These are phyloP conservation scores for Tilletia setariae DNA, from an alignment of 1,284 basidiomycete species.

Conservation along the genomic window DNA sequence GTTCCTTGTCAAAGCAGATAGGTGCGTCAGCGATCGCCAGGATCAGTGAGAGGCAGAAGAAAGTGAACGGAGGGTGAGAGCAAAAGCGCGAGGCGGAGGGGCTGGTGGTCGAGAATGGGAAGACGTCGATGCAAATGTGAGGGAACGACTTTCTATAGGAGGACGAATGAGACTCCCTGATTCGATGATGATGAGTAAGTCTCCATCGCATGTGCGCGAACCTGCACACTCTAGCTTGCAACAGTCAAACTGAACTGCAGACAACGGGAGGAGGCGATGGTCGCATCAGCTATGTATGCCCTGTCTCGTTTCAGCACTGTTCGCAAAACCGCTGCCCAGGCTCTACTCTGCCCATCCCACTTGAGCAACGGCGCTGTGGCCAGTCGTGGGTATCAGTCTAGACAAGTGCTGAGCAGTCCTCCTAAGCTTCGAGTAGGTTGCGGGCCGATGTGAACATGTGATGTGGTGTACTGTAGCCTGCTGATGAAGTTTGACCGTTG, in stretches of 20 bases:
- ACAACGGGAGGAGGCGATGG: too few relatives aligned
- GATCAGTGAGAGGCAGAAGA: conserved; percentile 11
- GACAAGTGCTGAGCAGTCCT: too few relatives aligned
- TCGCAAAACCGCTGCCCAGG: too few relatives aligned
- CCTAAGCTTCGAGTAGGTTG: too few relatives aligned
- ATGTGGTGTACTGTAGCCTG: neutral
- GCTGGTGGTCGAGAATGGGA: neutral
- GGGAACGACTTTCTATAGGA: neutral
- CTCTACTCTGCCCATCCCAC: neutral
- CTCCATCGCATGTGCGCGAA: too few relatives aligned
- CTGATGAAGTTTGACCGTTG: too few relatives aligned
- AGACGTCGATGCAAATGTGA: neutral
- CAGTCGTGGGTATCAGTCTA: neutral
- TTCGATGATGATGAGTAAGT: neutral
- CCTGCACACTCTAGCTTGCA: too few relatives aligned
- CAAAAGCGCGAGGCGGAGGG: neutral
- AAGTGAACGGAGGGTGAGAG: conserved; percentile 5
- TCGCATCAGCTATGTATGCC: too few relatives aligned
- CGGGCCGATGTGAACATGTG: neutral
- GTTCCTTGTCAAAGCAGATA: neutral
- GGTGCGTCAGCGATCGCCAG: conserved; percentile 15
- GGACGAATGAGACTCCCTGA: neutral
- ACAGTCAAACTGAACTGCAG: too few relatives aligned
- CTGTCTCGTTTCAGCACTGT: too few relatives aligned
- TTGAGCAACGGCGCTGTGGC: neutral